Base-by-base conservation (phyloP, 345 rosid genomes). In the Gossypium ekmanianum region DNA sequence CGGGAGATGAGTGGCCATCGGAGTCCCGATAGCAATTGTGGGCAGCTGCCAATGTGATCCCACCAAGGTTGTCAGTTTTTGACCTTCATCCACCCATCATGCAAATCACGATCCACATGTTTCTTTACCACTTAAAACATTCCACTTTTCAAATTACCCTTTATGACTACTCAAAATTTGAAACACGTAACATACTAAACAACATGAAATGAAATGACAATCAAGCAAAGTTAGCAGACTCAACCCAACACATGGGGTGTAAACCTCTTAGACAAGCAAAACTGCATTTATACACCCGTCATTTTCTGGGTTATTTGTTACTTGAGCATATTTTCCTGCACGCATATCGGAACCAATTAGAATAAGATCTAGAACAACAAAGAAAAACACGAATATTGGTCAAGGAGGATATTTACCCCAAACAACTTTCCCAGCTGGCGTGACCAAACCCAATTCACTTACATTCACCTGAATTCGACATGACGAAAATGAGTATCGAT, bases 311-410 rank as follows among this genome's bases (percentile, higher is more conserved):
- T 94, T 88, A 70, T 92, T 94, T 7, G 97, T 94, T 80, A 92
- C 95, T 72, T 92, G 98, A n/a, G 97, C 98, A 68, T 91, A 90
- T 76, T 95, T 94, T 27, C 98, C 97, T 94, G 91, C 78, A 87
- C 0, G 45, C 81, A 77, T 34, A 1, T 34, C 27, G 22, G 52
- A 20, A 22, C 66, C 11, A 41, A 72, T 48, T 22, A 50, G 26
- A 71, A 1, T 58, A 52, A 17, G 62, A 4, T 7, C 9, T 41
- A 70, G 63, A 61, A 71, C 48, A 11, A 34, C 20, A 4, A 43
- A 34, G 2, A 7, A 9, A 18, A 16, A 12, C 12, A 2, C 9
- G 9, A 59, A 29, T 0, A 26, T 9, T 17, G 11, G 17, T 56
- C 68, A 55, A 68, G 14, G 7, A 29, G 17, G 3, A 64, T 10